These are phyloP conservation scores for Chytriomyces confervae DNA, from an alignment of 192 early-diverging fungal genomes.

Conservation along the genomic window DNA sequence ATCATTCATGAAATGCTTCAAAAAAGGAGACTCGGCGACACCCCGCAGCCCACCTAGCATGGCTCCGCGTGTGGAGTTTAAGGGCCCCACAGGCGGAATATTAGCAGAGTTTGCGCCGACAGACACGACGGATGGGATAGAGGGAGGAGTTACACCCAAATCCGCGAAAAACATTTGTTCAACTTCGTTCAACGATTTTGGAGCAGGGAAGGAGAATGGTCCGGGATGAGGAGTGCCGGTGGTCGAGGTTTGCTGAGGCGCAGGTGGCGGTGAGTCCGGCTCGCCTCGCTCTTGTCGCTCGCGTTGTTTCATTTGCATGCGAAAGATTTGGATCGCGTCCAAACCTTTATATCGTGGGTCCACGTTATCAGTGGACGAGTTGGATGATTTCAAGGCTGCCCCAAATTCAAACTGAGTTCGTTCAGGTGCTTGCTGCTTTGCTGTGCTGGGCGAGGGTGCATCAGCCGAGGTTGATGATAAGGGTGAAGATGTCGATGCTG, in stretches of 20 bases:
- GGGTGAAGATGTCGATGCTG: neutral
- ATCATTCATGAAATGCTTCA: too few species aligned
- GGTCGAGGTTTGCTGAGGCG: neutral
- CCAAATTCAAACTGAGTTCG: neutral
- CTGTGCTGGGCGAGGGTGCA: neutral
- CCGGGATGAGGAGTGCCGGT: neutral
- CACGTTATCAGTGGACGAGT: neutral
- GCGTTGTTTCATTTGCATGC: conserved; percentile 33
- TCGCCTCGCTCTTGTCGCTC: conserved; percentile 24
- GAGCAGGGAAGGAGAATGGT: neutral
- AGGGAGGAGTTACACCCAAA: too few species aligned
- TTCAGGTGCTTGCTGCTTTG: neutral
- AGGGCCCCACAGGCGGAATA: too few species aligned
- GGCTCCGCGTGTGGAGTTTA: too few species aligned
- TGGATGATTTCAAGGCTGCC: neutral
- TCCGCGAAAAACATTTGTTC: neutral
- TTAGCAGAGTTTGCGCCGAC: too few species aligned
- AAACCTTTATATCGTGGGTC: conserved; percentile 37
- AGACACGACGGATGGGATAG: too few species aligned
- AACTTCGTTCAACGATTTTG: neutral
- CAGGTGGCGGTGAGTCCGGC: neutral
- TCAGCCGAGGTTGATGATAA: neutral
- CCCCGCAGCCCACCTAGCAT: too few species aligned
- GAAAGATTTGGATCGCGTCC: conserved; percentile 30
- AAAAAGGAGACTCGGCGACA: too few species aligned